Conservation (phyloP, 148 eudicot species). For the Rhododendron mucronatum region DNA sequence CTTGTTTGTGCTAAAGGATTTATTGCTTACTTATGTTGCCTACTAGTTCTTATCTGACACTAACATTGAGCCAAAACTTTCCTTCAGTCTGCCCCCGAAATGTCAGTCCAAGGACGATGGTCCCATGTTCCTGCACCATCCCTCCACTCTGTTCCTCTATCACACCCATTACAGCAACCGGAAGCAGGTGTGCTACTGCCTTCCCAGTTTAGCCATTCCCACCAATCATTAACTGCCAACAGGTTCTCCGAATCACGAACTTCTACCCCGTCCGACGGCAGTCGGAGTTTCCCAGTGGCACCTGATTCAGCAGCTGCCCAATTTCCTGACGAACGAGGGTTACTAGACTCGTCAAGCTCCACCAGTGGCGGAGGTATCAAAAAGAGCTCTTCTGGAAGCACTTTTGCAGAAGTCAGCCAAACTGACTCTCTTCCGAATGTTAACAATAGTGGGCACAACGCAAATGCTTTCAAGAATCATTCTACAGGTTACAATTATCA, state of each 20-base stretch:
- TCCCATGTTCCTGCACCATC: constrained; percentile 61
- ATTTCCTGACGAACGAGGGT: constrained; percentile 42
- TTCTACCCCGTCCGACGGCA: constrained; percentile 35
- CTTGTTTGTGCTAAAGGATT: not conserved
- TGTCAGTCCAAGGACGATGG: constrained; percentile 78
- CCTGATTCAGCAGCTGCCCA: constrained; percentile 32
- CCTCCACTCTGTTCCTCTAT: constrained; percentile 44
- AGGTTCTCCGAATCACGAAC: constrained; percentile 48
- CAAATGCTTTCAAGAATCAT: constrained; percentile 28
- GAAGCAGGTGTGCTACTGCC: constrained; percentile 40
- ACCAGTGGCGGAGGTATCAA: constrained; percentile 10
- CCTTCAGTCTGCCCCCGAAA: constrained; percentile 59
- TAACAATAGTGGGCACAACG: constrained; percentile 26
- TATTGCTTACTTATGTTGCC: not conserved
- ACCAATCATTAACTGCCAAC: constrained; percentile 40
- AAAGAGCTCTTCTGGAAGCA: constrained; percentile 30
- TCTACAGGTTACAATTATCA: constrained; percentile 44
- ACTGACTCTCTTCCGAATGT: constrained; percentile 20
- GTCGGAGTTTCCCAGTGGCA: constrained; percentile 27
- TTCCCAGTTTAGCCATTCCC: constrained; percentile 42
- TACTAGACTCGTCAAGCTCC: constrained; percentile 35
- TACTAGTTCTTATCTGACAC: constrained; percentile 3
- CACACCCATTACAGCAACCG: constrained; percentile 62
- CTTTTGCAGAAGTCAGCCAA: constrained; percentile 27
- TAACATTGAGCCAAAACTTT: constrained; percentile 12